phyloP scores from a whole-genome alignment of 2,329 filamentous ascomycete genomes.

The Leptodontidium sp. region DNA sequence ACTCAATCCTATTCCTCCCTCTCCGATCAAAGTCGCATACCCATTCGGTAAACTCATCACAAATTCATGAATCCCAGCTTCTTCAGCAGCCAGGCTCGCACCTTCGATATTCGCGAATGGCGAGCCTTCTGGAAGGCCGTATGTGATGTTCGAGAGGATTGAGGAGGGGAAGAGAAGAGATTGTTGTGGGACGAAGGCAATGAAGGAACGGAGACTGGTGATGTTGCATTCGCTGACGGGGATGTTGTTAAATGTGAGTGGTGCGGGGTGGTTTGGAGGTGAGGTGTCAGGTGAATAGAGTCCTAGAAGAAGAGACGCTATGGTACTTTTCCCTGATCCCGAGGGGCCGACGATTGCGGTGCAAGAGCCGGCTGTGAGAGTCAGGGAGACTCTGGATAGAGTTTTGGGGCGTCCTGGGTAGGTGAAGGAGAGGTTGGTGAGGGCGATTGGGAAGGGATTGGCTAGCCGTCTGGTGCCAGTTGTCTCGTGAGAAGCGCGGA shows the following conservation, averaged over 20 bases:
- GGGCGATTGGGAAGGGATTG: conserved; percentile 55
- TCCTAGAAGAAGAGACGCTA: conserved; percentile 77
- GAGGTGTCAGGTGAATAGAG: conserved; percentile 62
- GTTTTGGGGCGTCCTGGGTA: conserved; percentile 71
- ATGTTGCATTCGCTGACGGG: conserved; percentile 68
- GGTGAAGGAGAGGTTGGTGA: conserved; percentile 72
- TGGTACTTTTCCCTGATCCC: conserved; percentile 90
- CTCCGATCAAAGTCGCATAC: conserved; percentile 78
- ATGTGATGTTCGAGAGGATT: conserved; percentile 82
- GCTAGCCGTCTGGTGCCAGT: conserved; percentile 58
- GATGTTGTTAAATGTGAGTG: conserved; percentile 62
- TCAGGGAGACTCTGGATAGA: conserved; percentile 71
- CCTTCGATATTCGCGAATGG: conserved; percentile 55
- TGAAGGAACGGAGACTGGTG: conserved; percentile 63
- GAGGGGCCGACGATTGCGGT: conserved; percentile 84
- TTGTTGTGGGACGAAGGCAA: conserved; percentile 74
- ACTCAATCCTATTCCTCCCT: conserved; percentile 76
- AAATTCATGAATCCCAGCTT: conserved; percentile 78
- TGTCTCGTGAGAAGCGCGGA: conserved; percentile 37
- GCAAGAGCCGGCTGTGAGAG: conserved; percentile 68
- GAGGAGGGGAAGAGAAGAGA: conserved; percentile 81
- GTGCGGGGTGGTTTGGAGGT: conserved; percentile 24
- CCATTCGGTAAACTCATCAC: conserved; percentile 74
- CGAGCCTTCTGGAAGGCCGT: conserved; percentile 70
- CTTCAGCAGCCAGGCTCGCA: conserved; percentile 60